phyloP scores from a whole-genome alignment of 73 alveolate genomes.

The Paramecium primaurelia region DNA sequence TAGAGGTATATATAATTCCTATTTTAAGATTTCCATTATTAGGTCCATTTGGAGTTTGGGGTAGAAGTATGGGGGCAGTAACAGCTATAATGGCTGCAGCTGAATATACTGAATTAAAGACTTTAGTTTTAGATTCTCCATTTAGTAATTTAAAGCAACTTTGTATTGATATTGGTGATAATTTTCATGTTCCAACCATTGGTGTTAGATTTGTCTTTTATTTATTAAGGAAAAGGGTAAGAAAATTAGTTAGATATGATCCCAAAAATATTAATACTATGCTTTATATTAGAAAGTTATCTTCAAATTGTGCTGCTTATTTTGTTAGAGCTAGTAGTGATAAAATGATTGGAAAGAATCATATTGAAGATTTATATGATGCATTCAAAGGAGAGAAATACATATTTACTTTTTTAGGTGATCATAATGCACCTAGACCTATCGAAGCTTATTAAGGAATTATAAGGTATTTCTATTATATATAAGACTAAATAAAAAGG shows the following conservation, averaged over 20 bases:
- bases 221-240: neutral
- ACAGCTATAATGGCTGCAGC: constrained; percentile 82
- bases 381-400: constrained; percentile 40
- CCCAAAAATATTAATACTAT: constrained; percentile 5
- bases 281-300: neutral
- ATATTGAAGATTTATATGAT: neutral
- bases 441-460: neutral
- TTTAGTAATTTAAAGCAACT: constrained; percentile 65
- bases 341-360: constrained; percentile 15
- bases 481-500: neutral
- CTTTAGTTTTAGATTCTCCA: constrained; percentile 85
- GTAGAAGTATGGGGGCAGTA: constrained; percentile 96
- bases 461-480: neutral
- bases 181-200: constrained; percentile 33
- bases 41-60: constrained; percentile 90
- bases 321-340: constrained; percentile 37
- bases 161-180: constrained; percentile 35
- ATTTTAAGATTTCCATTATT: constrained; percentile 56
- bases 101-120: constrained; percentile 72
- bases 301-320: neutral
- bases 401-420: neutral
- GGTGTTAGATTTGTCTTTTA: constrained; percentile 42
- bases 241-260: constrained; percentile 15
- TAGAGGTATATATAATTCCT: neutral
- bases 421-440: constrained; percentile 25